These are phyloP conservation scores for Aureobasidium sp. DNA, from an alignment of 2,329 filamentous ascomycete genomes.

Conservation along the genomic window DNA sequence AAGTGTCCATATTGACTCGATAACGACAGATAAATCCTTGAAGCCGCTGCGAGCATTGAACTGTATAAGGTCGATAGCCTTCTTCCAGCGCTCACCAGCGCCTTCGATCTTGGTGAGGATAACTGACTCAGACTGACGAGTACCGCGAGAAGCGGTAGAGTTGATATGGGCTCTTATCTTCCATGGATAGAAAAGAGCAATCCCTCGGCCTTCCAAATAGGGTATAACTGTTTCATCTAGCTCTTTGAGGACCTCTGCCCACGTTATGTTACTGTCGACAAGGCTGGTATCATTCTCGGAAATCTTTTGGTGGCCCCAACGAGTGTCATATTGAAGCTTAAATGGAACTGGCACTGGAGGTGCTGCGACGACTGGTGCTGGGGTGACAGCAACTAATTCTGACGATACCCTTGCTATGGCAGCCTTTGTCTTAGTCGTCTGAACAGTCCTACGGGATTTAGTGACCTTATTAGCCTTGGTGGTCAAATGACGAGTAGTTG, in stretches of 20 bases:
- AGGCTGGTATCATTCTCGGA: neutral
- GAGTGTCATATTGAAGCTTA: neutral
- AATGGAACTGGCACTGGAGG: neutral
- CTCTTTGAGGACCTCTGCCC: neutral
- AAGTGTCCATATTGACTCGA: neutral
- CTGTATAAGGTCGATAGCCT: neutral
- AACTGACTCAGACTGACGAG: neutral
- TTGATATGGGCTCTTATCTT: neutral
- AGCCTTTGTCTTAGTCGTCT: neutral
- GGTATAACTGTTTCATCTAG: neutral
- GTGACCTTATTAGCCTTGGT: neutral
- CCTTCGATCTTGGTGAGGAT: neutral
- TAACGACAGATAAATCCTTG: neutral
- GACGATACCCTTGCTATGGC: neutral
- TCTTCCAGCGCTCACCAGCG: neutral
- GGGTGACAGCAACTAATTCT: neutral
- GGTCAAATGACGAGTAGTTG: neutral
- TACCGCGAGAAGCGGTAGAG: neutral
- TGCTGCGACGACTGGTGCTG: neutral
- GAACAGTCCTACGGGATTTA: neutral
- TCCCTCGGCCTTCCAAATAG: neutral
- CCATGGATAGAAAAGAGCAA: neutral
- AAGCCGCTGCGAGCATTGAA: neutral
- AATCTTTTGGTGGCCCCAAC: neutral
- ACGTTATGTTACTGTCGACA: neutral